These are phyloP conservation scores for Sporothrix mexicana DNA, from an alignment of 2,329 filamentous ascomycete species.

Conservation along the genomic window DNA sequence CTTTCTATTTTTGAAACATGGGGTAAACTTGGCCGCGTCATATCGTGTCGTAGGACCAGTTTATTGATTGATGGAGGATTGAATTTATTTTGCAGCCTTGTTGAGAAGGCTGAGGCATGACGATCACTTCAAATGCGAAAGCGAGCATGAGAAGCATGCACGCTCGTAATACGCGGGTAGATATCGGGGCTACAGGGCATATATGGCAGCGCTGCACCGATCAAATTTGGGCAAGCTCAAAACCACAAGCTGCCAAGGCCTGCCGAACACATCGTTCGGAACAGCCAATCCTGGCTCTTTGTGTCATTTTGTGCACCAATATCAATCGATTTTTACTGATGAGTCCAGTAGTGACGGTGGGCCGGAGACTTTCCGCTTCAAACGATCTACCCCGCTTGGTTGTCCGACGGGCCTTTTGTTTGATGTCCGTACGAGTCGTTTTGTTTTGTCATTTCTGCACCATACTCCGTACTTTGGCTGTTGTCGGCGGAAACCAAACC, in stretches of 20 bases:
- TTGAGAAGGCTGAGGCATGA: slow-evolving; percentile 4
- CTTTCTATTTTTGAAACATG: neutral
- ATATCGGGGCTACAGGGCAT: neutral
- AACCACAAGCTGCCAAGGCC: neutral
- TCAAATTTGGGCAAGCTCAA: neutral
- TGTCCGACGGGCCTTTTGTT: neutral
- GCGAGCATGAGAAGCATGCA: neutral
- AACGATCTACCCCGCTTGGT: neutral
- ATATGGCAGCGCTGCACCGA: neutral
- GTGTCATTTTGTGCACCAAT: neutral
- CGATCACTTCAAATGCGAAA: neutral
- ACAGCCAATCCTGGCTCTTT: neutral
- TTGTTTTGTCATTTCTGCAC: no score
- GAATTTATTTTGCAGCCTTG: neutral
- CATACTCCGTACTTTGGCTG: no score
- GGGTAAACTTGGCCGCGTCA: neutral
- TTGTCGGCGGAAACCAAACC: neutral
- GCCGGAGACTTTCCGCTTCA: slow-evolving; percentile 1
- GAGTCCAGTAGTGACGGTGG: neutral
- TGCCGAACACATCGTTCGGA: neutral
- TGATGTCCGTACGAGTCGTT: no score
- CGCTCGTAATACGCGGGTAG: slow-evolving; percentile 1
- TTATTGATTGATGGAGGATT: neutral
- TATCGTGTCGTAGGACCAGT: neutral
- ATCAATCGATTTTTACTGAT: neutral